A percentile compares a stretch with the other conserved stretches of the same genome.
Conservation (phyloP, 371 early-diverging fungal species). For the Haplosporangium sp. region DNA sequence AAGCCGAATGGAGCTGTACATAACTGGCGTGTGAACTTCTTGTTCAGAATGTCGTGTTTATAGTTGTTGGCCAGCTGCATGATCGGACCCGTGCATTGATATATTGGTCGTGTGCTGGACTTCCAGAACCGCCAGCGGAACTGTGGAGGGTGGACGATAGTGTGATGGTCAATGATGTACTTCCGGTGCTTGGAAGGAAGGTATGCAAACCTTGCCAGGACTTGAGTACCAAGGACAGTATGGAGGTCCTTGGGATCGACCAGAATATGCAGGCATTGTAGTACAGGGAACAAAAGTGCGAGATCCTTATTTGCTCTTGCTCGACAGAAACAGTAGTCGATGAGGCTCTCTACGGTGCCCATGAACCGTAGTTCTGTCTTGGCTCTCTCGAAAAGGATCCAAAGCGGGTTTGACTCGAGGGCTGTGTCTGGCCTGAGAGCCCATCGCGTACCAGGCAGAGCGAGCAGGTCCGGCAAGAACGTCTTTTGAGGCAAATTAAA, state of each 20-base stretch:
- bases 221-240: background rate
- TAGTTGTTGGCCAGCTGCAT: conserved; percentile 4
- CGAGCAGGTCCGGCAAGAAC: too few relatives aligned
- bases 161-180: conserved; percentile 4
- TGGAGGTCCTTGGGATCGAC: conserved; percentile 1
- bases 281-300: conserved; percentile 15
- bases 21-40: background rate
- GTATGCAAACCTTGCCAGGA: conserved; percentile 11
- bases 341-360: background rate
- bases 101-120: background rate
- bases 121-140: conserved; percentile 10
- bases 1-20: background rate
- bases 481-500: too few relatives aligned
- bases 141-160: background rate
- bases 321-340: background rate
- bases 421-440: too few relatives aligned
- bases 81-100: conserved; percentile 3
- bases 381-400: too few relatives aligned
- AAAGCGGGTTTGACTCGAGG: too few relatives aligned
- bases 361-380: background rate
- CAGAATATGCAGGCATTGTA: background rate
- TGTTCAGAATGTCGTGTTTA: too few relatives aligned
- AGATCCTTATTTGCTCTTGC: background rate
- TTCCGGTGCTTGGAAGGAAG: conserved; percentile 16
- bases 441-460: too few relatives aligned